Base-by-base conservation (phyloP, 202 grass and related monocot species). In the Hordeum pubiflorum region DNA sequence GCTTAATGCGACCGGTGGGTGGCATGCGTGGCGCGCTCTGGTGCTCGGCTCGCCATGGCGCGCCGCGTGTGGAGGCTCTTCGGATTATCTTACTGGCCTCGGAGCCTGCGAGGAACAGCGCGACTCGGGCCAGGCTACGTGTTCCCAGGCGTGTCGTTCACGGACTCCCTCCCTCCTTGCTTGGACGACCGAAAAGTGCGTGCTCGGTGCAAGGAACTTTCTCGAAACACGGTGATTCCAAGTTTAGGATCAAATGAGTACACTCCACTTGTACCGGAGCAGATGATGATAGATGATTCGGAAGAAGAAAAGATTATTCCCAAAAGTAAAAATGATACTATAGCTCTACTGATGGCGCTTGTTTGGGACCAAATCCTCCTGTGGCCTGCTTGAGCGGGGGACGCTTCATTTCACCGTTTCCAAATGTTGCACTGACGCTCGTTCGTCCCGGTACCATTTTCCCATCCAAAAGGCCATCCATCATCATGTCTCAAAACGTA, bases 11-110 rank as follows among this genome's bases (percentile, higher is more conserved):
- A 69, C 9, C 0, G 14, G 5, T n/a, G 78, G 31, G 1, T 10
- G 74, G 34, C 10, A 1, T 67, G 78, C 78, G 78, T 81, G 78
- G 64, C 78, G 52, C 21, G 64, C 26, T 34, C 40, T 34, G 40
- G 5, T 22, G 40, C 75, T 46, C 21, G 34, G 74, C 56, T 76
- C 33, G 36, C 55, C 56, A 58, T 22, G 60, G 60, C 41, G 43
- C 41, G 60, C 59, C 76, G 76, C 76, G 76, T 79, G 76, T 65
- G 41, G 59, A 20, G 14, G 3, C 2, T 3, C 36, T n/a, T 4
- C 4, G 23, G 20, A 31, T 43, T 77, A 62, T 77, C 37, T 26
- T 77, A 41, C 56, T 52, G 4, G 12, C 43, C 69, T 72, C 24
- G 43, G 9, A 73, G 15, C 15, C 26, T 73, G 44, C 0, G 27